Evolutionary conservation across 2,329 filamentous ascomycete species (phyloP), one percentile per base, ranked within the genome.

Genomic region (Cladosporium oxysporum): DNA sequence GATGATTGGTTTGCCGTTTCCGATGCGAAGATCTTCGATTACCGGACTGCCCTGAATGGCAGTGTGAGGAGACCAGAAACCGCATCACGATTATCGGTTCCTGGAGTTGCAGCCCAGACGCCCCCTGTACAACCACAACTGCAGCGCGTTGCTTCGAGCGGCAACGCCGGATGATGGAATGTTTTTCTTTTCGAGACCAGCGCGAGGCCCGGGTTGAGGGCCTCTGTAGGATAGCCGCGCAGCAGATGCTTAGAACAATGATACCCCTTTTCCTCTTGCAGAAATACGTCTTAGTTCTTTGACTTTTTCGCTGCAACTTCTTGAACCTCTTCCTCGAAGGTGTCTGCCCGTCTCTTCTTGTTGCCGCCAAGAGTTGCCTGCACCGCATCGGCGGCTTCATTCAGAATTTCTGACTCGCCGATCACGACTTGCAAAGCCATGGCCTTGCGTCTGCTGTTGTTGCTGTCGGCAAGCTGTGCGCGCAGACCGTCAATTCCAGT

Each of bases 341-440:
- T 35, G 47, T 66, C 64, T 0, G 58, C 58, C 11, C 57, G 33
- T 16, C 64, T 53, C 64, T 66, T 66, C 28, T 76, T 79, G 44
- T 62, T 70, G 74, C 70, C 37, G 23, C 52, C 55, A 28, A 53
- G 57, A 26, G 33, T 58, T 26, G 35, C 47, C 33, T 66, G 37
- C 5, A 73, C 57, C n/a, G 67, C 67, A 23, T 67, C 66, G 31
- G 69, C 81, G 1, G 87, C 81, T 72, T 87, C 83, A 64, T 82
- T 78, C 28, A 93, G 74, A 6, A 93, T 80, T 70, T 83, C 83
- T 76, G 92, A 92, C 78, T 94, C 91, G 16, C 91, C 91, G 2
- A 88, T 78, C 66, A 91, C 85, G 41, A 93, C 89, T 60, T 85
- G 80, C 26, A 88, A 73, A 0, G 91, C 91, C 87, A 91, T 90